Conservation (phyloP, 192 early-diverging fungal genomes). For the Backusella westeae region DNA sequence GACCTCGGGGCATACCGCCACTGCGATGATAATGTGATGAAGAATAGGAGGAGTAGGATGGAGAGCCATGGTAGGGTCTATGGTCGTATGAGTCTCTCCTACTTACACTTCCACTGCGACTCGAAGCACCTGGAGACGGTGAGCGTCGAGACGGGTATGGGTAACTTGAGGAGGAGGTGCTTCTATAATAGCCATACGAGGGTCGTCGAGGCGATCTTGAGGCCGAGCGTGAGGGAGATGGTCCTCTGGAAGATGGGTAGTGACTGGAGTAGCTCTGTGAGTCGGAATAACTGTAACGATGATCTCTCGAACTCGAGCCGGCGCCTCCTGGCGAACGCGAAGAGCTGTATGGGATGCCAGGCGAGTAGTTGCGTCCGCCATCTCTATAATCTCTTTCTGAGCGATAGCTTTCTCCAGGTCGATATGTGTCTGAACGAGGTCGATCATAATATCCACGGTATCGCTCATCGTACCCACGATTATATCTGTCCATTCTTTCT, state of each 20-base stretch:
- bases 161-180: background rate
- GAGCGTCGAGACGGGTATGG: slow-evolving; percentile 21
- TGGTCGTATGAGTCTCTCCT: slow-evolving; percentile 28
- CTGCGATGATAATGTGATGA: background rate
- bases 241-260: background rate
- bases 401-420: slow-evolving; percentile 29
- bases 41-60: background rate
- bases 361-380: slow-evolving; percentile 15
- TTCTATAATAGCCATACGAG: slow-evolving; percentile 21
- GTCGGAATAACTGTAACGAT: slow-evolving; percentile 52
- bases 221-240: background rate
- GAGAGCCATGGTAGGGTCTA: background rate
- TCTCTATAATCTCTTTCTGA: slow-evolving; percentile 28
- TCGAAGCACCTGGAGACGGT: slow-evolving; percentile 11
- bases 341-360: background rate
- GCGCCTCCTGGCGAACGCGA: slow-evolving; percentile 14
- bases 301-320: background rate
- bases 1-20: background rate
- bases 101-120: slow-evolving; percentile 2
- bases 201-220: slow-evolving; percentile 9
- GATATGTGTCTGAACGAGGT: slow-evolving; percentile 30
- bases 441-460: slow-evolving; percentile 33
- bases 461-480: slow-evolving; percentile 30
- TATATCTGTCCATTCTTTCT: slow-evolving; percentile 26
- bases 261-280: slow-evolving; percentile 13